Conservation (phyloP, 495 filamentous ascomycete species). For the Penicillium paxilli region DNA sequence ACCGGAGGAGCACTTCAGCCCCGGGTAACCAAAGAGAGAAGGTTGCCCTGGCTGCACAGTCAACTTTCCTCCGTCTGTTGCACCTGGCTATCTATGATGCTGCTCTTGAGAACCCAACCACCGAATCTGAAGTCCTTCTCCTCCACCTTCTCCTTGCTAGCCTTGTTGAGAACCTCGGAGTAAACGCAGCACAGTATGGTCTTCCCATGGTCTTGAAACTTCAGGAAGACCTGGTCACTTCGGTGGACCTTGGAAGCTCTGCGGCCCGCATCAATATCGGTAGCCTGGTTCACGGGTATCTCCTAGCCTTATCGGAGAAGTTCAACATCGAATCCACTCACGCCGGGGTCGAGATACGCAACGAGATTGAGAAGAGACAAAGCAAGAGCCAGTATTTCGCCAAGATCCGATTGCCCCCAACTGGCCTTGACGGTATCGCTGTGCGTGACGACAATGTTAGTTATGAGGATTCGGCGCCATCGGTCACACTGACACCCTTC, state of each 20-base stretch:
- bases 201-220: slow-evolving; percentile 85
- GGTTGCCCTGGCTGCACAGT: slow-evolving; percentile 52
- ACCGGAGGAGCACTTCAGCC: slow-evolving; percentile 58
- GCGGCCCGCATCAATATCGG: slow-evolving; percentile 72
- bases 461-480: slow-evolving; percentile 8
- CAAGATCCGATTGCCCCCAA: slow-evolving; percentile 55
- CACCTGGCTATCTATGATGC: slow-evolving; percentile 87
- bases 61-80: slow-evolving; percentile 77
- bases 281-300: slow-evolving; percentile 82
- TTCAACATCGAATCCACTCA: slow-evolving; percentile 72
- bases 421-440: slow-evolving; percentile 48
- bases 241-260: slow-evolving; percentile 51
- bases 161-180: slow-evolving; percentile 74
- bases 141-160: slow-evolving; percentile 72
- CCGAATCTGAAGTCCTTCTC: slow-evolving; percentile 69
- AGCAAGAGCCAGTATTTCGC: slow-evolving; percentile 74
- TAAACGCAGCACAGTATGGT: slow-evolving; percentile 76
- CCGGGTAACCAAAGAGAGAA: slow-evolving; percentile 54
- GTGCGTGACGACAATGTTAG: slow-evolving; percentile 17
- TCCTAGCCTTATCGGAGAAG: slow-evolving; percentile 73
- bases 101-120: slow-evolving; percentile 67
- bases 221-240: slow-evolving; percentile 76
- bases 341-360: slow-evolving; percentile 67
- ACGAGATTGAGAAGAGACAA: slow-evolving; percentile 72
- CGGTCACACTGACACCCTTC: slow-evolving; percentile 35